Evolutionary conservation across 495 filamentous ascomycete species (phyloP), one percentile per base, ranked within the genome.

Genomic region (Aspergillus kassunensis): DNA sequence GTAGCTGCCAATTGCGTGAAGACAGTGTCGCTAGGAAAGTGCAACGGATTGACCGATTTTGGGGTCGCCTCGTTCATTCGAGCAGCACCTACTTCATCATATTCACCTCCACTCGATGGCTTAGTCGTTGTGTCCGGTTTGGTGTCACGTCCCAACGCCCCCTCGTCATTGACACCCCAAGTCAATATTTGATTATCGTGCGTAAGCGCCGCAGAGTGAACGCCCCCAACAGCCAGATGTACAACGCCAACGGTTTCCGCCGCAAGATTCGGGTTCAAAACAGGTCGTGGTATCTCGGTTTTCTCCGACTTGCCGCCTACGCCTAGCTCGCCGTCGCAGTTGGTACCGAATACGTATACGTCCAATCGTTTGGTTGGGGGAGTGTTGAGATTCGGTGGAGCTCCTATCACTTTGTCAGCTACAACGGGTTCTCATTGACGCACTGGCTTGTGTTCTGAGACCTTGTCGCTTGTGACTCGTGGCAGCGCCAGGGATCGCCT

Each of bases 161-260:
- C 79, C 49, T 85, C 76, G 53, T 88, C 84, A 54, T 89, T 89
- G 50, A 87, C 84, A 49, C 86, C 86, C 86, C 86, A 89, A 1
- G 84, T 85, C 27, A 85, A 65, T 43, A 89, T 80, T 54, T 74
- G 72, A 62, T 86, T 86, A 55, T 88, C 80, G 11, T 75, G 62
- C 13, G 86, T 88, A 1, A 89, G 71, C 5, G 81, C 85, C 42
- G 80, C 70, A 34, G 71, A 71, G 52, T 89, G 86, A 81, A 88
- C 86, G 24, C 83, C 85, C 20, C 85, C 86, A 37, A 78, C 72
- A 33, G 82, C 80, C 8, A 89, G 57, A 29, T 79, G 72, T 19
- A 88, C 82, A 23, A 87, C 67, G 8, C 80, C 78, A 36, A 81
- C 73, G 10, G 66, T 68, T 4, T 52, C 49, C 0, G 52, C 57